These are phyloP conservation scores for Amesomyces nigricolor DNA, from an alignment of 2,329 filamentous ascomycete genomes.

Conservation along the genomic window DNA sequence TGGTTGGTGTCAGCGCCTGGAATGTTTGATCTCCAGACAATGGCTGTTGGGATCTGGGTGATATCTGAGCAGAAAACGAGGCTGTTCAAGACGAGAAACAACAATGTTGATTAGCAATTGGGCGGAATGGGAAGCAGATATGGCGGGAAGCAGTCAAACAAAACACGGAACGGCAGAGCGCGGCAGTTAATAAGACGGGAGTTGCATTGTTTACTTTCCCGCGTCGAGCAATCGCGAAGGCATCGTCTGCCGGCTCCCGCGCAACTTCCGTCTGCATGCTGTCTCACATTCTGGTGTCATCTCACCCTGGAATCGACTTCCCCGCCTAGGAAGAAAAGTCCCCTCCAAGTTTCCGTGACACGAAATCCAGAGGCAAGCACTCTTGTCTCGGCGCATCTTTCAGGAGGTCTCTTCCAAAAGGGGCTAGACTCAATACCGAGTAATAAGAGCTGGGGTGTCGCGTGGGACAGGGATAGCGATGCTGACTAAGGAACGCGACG, in stretches of 20 bases:
- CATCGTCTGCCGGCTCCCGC: conserved; percentile 6
- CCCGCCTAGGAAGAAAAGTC: background rate
- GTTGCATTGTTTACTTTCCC: conserved; percentile 22
- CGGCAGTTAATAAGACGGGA: conserved; percentile 1
- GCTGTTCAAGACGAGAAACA: conserved; percentile 23
- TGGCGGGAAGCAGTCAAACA: background rate
- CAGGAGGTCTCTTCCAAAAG: background rate
- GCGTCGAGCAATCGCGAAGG: conserved; percentile 12
- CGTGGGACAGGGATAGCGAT: background rate
- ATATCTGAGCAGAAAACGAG: conserved; percentile 20
- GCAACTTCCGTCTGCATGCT: conserved; percentile 12
- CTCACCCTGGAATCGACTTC: background rate
- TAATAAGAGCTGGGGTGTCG: background rate
- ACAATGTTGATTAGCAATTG: conserved; percentile 26
- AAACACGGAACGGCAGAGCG: background rate
- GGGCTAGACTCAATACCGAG: background rate
- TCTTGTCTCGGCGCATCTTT: background rate
- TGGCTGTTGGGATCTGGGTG: conserved; percentile 11
- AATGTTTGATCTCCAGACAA: conserved; percentile 23
- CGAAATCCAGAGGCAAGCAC: background rate
- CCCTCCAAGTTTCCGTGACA: background rate
- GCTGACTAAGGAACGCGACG: conserved; percentile 27
- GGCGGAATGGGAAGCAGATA: conserved; percentile 15
- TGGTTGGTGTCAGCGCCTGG: conserved; percentile 18
- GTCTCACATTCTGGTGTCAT: conserved; percentile 5